These are phyloP conservation scores for Globisporangium barbulae DNA, from an alignment of 352 stramenopile genomes.

Conservation along the genomic window DNA sequence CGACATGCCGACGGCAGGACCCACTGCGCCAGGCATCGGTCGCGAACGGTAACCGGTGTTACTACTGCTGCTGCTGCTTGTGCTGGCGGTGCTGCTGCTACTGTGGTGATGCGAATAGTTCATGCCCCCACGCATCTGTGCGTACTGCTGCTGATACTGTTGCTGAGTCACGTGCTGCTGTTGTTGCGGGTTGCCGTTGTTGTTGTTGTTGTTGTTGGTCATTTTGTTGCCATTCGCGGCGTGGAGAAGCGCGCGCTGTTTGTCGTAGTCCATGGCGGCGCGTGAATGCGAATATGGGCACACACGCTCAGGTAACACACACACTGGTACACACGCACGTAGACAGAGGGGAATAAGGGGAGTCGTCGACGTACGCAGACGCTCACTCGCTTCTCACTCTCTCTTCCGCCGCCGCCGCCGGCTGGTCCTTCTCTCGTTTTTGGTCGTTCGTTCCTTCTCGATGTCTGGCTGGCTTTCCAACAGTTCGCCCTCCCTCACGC, in stretches of 20 bases:
- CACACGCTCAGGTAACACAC: neutral
- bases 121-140: slow-evolving; percentile 5
- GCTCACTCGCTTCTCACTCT: slow-evolving; percentile 3
- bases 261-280: slow-evolving; percentile 20
- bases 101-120: slow-evolving; percentile 3
- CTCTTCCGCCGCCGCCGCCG: slow-evolving; percentile 1
- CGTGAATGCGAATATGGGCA: neutral
- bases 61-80: neutral
- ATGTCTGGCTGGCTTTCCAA: no score
- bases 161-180: neutral
- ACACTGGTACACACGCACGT: neutral
- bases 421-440: neutral
- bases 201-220: neutral
- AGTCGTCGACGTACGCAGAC: neutral
- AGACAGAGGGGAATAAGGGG: neutral
- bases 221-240: slow-evolving; percentile 7
- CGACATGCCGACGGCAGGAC: slow-evolving; percentile 3
- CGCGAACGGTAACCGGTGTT: neutral
- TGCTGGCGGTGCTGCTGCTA: neutral
- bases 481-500: no score
- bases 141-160: slow-evolving; percentile 1
- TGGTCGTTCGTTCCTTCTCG: no score
- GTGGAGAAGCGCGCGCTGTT: slow-evolving; percentile 18
- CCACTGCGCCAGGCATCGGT: neutral
- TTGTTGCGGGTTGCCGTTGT: slow-evolving; percentile 6